phyloP scores from a whole-genome alignment of 805 yeast genomes.

The Starmerella cellae region DNA sequence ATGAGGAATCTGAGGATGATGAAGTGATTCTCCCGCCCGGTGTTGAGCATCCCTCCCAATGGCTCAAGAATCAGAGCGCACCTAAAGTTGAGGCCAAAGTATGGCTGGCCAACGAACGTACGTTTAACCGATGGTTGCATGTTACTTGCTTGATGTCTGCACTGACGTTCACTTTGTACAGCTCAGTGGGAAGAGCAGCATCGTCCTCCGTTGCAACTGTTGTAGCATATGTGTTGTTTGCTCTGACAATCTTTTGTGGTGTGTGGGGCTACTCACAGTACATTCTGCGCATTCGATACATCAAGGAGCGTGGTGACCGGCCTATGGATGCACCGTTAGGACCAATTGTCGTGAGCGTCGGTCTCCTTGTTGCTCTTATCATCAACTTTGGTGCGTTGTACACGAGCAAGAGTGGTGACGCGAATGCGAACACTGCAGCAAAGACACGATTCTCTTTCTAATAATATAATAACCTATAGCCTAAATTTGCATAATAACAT shows the following conservation, averaged over 20 bases:
- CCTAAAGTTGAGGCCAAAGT: conserved; percentile 93
- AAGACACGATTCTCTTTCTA: not conserved
- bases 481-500: not conserved
- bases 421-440: too few relatives aligned
- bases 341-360: conserved; percentile 64
- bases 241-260: conserved; percentile 67
- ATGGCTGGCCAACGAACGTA: conserved; percentile 96
- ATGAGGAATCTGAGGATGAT: conserved; percentile 68
- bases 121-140: conserved; percentile 89
- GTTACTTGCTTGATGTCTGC: conserved; percentile 76
- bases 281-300: conserved; percentile 53
- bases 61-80: conserved; percentile 81
- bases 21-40: conserved; percentile 82
- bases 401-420: conserved; percentile 14
- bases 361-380: conserved; percentile 50
- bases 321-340: conserved; percentile 87
- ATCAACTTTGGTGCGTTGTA: conserved; percentile 64
- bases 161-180: conserved; percentile 70
- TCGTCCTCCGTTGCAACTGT: conserved; percentile 42
- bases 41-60: conserved; percentile 63
- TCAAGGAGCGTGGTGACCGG: conserved; percentile 67
- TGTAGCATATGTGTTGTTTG: conserved; percentile 71
- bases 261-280: conserved; percentile 81
- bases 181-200: conserved; percentile 56
- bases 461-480: not conserved